Conservation (phyloP, 164 flowering plant genomes). For the Protea cynaroides region DNA sequence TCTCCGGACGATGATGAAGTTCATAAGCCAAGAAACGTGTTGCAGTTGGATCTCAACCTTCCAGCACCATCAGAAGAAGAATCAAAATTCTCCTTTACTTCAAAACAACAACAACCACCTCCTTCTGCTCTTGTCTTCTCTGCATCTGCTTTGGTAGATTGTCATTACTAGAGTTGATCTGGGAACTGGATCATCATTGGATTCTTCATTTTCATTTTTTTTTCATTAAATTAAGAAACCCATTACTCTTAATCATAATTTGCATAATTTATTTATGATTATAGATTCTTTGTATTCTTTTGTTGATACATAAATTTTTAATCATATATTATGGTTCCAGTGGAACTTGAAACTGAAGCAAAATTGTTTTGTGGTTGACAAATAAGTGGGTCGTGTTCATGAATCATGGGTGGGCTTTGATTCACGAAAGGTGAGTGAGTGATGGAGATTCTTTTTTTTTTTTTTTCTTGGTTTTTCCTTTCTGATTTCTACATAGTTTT, state of each 20-base stretch:
- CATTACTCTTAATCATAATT: background rate
- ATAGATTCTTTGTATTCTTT: slow-evolving; percentile 14
- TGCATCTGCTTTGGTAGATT: slow-evolving; percentile 28
- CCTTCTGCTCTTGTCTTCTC: slow-evolving; percentile 22
- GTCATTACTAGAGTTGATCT: slow-evolving; percentile 31
- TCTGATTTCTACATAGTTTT: too few species aligned
- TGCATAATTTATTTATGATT: slow-evolving; percentile 5
- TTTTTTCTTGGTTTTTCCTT: slow-evolving; percentile 3
- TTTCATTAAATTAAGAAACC: background rate
- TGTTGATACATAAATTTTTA: slow-evolving; percentile 8
- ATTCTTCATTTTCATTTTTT: too few species aligned
- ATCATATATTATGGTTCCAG: too few species aligned
- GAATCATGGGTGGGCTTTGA: slow-evolving; percentile 43
- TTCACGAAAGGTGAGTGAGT: slow-evolving; percentile 45
- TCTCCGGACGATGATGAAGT: slow-evolving; percentile 13
- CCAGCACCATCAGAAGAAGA: slow-evolving; percentile 59
- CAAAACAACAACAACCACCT: slow-evolving; percentile 24
- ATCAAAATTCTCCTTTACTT: slow-evolving; percentile 21
- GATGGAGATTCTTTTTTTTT: slow-evolving; percentile 23
- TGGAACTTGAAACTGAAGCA: too few species aligned
- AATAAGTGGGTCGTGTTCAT: slow-evolving; percentile 35
- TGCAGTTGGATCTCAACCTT: slow-evolving; percentile 63
- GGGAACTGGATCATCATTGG: too few species aligned
- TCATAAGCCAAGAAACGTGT: slow-evolving; percentile 16
- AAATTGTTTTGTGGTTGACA: slow-evolving; percentile 27